Evolutionary conservation across 1,284 basidiomycete genomes (phyloP).

Genomic region (Microbotryomycetes sp.): DNA sequence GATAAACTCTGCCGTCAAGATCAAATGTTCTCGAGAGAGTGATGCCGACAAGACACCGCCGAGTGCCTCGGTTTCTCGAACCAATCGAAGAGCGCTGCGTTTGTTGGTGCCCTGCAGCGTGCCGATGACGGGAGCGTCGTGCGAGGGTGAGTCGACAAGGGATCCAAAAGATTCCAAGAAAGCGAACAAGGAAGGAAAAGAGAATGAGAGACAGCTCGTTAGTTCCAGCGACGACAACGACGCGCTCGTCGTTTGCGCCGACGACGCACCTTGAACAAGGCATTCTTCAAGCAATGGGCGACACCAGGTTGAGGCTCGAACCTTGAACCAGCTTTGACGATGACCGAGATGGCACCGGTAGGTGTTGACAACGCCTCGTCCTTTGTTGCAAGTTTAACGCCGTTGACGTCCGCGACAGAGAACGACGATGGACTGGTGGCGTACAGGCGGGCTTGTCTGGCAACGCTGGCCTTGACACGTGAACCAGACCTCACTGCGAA

Average conservation of each 20-base stretch:
- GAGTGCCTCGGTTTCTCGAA: constrained; percentile 88
- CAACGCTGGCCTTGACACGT: not conserved
- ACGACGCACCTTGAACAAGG: constrained; percentile 80
- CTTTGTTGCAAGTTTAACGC: constrained; percentile 75
- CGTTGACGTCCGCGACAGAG: constrained; percentile 62
- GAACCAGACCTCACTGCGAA: not conserved
- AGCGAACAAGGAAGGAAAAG: not conserved
- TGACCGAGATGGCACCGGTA: constrained; percentile 75
- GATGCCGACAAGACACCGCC: constrained; percentile 86
- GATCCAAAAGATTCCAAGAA: too few species aligned
- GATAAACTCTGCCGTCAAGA: constrained; percentile 89
- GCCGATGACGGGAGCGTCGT: not conserved
- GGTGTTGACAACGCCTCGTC: constrained; percentile 59
- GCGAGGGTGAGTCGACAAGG: not conserved
- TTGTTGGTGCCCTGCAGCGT: constrained; percentile 62
- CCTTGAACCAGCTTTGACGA: constrained; percentile 83
- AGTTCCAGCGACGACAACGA: not conserved
- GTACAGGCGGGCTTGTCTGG: constrained; percentile 1
- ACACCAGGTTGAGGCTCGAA: constrained; percentile 79
- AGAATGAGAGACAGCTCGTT: not conserved
- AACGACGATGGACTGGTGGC: constrained; percentile 22
- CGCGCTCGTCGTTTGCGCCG: not conserved
- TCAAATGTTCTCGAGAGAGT: constrained; percentile 82
- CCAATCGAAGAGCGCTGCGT: constrained; percentile 81
- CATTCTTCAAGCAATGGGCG: constrained; percentile 89